phyloP scores from a whole-genome alignment of 495 filamentous ascomycete species.

The Lentithecium fluviatile region DNA sequence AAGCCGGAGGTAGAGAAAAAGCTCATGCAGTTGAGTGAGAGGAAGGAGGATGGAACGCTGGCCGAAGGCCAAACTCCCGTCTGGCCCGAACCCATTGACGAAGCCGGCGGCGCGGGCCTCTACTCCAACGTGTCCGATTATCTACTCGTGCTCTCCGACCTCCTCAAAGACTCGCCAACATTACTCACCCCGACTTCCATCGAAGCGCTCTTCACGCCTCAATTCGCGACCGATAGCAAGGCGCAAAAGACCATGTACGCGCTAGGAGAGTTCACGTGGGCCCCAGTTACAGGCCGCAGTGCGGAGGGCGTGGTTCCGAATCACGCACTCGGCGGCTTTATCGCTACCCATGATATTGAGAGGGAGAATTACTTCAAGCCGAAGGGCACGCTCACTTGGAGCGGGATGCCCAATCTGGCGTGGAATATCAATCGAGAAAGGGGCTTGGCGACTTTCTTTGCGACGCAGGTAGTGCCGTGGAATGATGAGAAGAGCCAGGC shows the following conservation, averaged over 20 bases:
- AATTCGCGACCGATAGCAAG: constrained; percentile 10
- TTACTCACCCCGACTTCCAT: constrained; percentile 16
- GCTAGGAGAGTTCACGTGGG: background rate
- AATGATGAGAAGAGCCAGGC: constrained; percentile 14
- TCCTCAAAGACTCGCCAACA: constrained; percentile 22
- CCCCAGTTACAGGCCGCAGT: constrained; percentile 3
- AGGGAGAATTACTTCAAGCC: constrained; percentile 20
- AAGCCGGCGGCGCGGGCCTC: constrained; percentile 24
- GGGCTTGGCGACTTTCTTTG: constrained; percentile 22
- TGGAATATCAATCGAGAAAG: constrained; percentile 31
- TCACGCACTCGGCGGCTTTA: constrained; percentile 20
- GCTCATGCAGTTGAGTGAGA: constrained; percentile 5
- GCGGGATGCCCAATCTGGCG: constrained; percentile 26
- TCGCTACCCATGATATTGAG: constrained; percentile 20
- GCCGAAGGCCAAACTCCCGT: background rate
- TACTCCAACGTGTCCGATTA: constrained; percentile 26
- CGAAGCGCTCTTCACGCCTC: constrained; percentile 25
- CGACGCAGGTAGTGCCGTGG: constrained; percentile 27
- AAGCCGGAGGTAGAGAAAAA: constrained; percentile 20
- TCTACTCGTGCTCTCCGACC: constrained; percentile 26
- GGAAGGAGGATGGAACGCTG: constrained; percentile 17
- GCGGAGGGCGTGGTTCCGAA: constrained; percentile 9
- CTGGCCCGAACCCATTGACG: constrained; percentile 13
- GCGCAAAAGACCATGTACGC: constrained; percentile 1
- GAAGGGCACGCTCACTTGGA: constrained; percentile 33